These are phyloP conservation scores for Leccinum pellstonianum DNA, from an alignment of 768 basidiomycete genomes.

Conservation along the genomic window DNA sequence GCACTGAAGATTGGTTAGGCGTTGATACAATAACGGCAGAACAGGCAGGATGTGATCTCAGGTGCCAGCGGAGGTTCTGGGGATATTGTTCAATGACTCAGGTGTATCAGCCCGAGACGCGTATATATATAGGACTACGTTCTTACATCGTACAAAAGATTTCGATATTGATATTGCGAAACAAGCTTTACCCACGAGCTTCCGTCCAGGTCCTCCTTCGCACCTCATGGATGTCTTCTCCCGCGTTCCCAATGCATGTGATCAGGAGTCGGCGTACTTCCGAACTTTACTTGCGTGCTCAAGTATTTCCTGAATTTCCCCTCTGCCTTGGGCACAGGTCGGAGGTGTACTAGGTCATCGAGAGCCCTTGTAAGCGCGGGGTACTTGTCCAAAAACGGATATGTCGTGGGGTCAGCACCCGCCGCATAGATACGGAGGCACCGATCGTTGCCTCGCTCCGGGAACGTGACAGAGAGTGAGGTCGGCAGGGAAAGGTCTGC, in stretches of 20 bases:
- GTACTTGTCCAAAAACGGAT: constrained; percentile 9
- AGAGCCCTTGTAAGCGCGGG: neutral
- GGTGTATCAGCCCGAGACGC: too few species aligned
- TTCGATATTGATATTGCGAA: too few species aligned
- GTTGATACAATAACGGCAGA: too few species aligned
- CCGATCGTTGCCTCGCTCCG: too few species aligned
- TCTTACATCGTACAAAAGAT: too few species aligned
- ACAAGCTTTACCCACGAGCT: too few species aligned
- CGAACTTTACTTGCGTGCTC: constrained; percentile 4
- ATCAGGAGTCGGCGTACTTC: neutral
- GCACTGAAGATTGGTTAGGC: too few species aligned
- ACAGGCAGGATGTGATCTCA: too few species aligned
- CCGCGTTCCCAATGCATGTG: constrained; percentile 13
- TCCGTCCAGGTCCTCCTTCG: neutral
- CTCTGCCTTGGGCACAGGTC: neutral
- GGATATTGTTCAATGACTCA: too few species aligned
- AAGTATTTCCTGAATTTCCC: neutral
- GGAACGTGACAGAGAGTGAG: constrained; percentile 1
- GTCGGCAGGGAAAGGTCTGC: constrained; percentile 7
- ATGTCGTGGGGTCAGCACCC: neutral
- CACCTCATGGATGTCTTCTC: neutral
- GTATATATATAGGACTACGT: too few species aligned
- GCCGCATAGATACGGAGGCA: neutral
- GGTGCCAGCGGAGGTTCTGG: too few species aligned
- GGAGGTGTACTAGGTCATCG: neutral